Conservation (phyloP, 495 filamentous ascomycete genomes). For the Penicillium tannophilum region DNA sequence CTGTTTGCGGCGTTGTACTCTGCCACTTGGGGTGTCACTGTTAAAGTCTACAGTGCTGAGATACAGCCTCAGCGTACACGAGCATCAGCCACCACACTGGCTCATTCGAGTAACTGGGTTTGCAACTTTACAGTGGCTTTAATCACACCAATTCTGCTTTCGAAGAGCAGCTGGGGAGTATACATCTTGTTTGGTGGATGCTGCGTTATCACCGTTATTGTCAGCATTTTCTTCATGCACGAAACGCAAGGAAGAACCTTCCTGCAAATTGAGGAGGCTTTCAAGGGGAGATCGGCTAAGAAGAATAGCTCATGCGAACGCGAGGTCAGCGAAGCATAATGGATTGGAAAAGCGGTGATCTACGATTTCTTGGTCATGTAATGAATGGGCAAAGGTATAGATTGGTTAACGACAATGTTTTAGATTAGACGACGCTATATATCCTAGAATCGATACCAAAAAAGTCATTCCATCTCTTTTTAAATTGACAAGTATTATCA, state of each 20-base stretch:
- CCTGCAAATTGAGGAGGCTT: slow-evolving; percentile 60
- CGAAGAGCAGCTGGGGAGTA: slow-evolving; percentile 54
- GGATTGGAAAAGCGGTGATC: no score
- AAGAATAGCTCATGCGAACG: background rate
- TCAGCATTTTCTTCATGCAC: slow-evolving; percentile 58
- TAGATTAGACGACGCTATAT: no score
- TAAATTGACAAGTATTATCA: no score
- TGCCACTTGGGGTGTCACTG: slow-evolving; percentile 55
- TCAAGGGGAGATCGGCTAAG: slow-evolving; percentile 26
- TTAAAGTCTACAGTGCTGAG: slow-evolving; percentile 57
- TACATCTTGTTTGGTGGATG: slow-evolving; percentile 64
- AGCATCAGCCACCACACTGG: slow-evolving; percentile 51
- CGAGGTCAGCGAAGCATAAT: background rate
- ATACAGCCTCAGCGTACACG: slow-evolving; percentile 58
- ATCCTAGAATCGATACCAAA: no score
- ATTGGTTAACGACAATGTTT: no score
- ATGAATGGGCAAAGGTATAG: no score
- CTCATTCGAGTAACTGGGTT: slow-evolving; percentile 54
- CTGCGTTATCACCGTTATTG: slow-evolving; percentile 49
- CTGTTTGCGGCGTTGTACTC: slow-evolving; percentile 45
- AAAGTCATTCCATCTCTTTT: no score
- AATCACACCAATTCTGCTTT: slow-evolving; percentile 62
- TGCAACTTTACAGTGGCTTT: slow-evolving; percentile 66
- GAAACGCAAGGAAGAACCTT: slow-evolving; percentile 60
- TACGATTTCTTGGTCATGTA: no score